Conservation (phyloP, 306 rosid genomes). For the Oxytropis ochrocephala region DNA sequence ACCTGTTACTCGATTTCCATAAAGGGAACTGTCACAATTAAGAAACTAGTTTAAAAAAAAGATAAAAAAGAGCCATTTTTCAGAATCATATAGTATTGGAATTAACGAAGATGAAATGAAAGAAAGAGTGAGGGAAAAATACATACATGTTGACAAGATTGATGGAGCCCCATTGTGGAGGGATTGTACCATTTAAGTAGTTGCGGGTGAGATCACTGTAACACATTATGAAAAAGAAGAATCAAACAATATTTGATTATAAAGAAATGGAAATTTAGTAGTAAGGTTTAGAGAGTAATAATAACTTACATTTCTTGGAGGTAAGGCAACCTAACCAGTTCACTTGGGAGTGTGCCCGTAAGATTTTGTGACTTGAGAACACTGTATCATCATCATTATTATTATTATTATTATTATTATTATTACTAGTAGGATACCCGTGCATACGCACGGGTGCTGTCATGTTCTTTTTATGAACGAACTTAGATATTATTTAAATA, state of each 20-base stretch:
- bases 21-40: constrained; percentile 42
- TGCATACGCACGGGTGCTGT: too few species aligned
- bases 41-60: too few species aligned
- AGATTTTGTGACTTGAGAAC: constrained; percentile 40
- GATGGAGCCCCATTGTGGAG: constrained; percentile 48
- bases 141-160: constrained; percentile 46
- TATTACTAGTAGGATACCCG: too few species aligned
- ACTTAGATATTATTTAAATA: too few species aligned
- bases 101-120: not conserved
- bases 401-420: too few species aligned
- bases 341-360: constrained; percentile 47
- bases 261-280: not conserved
- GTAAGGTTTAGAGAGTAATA: not conserved
- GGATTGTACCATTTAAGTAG: constrained; percentile 58
- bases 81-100: too few species aligned
- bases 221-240: not conserved
- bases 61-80: too few species aligned
- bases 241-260: not conserved
- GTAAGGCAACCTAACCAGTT: constrained; percentile 34
- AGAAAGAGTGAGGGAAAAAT: not conserved
- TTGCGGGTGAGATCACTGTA: constrained; percentile 56
- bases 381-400: constrained; percentile 25
- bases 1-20: constrained; percentile 62
- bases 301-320: constrained; percentile 55
- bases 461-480: too few species aligned